Evolutionary conservation across 2,329 filamentous ascomycete species (phyloP).

Genomic region (Scopulariopsis brevicaulis): DNA sequence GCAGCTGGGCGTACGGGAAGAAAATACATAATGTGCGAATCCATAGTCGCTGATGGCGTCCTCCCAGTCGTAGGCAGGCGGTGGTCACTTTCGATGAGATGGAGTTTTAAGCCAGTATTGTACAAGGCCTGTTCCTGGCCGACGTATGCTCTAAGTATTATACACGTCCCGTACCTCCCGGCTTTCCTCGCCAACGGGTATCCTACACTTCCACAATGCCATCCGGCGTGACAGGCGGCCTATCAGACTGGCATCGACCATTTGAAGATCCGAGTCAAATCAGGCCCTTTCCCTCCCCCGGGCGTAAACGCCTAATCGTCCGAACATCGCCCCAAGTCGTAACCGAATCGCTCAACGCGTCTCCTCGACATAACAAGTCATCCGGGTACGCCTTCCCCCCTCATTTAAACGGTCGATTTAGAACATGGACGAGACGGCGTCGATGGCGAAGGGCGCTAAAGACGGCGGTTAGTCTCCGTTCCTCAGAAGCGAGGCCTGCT

Average conservation of each 20-base stretch:
- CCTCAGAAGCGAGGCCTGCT: background rate
- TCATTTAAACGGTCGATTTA: conserved; percentile 13
- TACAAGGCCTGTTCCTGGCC: conserved; percentile 1
- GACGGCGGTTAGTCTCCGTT: background rate
- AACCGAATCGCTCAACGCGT: background rate
- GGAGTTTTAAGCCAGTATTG: background rate
- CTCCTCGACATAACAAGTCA: background rate
- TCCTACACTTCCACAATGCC: background rate
- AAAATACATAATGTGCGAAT: background rate
- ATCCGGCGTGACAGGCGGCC: too few species aligned
- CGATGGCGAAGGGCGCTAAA: conserved; percentile 46
- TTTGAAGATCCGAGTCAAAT: background rate
- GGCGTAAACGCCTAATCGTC: background rate
- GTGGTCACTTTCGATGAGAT: background rate
- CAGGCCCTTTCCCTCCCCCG: background rate
- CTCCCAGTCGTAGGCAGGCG: background rate
- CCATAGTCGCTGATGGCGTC: background rate
- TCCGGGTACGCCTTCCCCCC: background rate
- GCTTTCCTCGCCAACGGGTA: background rate
- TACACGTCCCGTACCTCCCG: background rate
- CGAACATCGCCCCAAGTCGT: background rate
- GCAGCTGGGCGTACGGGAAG: background rate
- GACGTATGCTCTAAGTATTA: background rate
- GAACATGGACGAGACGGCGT: conserved; percentile 34
- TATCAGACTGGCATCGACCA: background rate